Evolutionary conservation across 2,329 filamentous ascomycete species (phyloP).

Genomic region (Stenocarpella maydis): DNA sequence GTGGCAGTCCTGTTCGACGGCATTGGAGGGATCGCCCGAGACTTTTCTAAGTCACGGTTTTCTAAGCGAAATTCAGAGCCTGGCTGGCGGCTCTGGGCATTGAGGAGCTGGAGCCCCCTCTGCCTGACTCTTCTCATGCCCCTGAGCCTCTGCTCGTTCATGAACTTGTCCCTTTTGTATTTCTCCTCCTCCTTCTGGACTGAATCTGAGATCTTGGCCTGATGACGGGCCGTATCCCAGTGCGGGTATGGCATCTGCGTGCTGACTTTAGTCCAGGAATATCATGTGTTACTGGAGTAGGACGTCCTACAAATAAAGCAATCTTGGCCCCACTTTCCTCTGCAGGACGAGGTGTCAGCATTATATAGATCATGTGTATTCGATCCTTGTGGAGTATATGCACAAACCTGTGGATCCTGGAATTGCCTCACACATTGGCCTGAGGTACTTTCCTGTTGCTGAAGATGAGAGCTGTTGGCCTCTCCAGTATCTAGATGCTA

Average conservation of each 20-base stretch:
- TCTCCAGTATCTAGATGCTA: slow-evolving; percentile 27
- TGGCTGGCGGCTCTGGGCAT: slow-evolving; percentile 31
- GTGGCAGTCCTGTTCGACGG: slow-evolving; percentile 28
- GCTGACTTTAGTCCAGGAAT: neutral
- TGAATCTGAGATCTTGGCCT: slow-evolving; percentile 27
- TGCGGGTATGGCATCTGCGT: slow-evolving; percentile 52
- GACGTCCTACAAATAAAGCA: slow-evolving; percentile 27
- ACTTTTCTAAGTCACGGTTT: slow-evolving; percentile 5
- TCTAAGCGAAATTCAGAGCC: slow-evolving; percentile 32
- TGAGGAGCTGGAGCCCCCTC: slow-evolving; percentile 29
- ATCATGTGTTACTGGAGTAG: fast-evolving
- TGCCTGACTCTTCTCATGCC: slow-evolving; percentile 32
- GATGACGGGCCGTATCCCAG: slow-evolving; percentile 47
- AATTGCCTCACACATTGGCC: slow-evolving; percentile 33
- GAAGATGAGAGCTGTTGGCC: slow-evolving; percentile 30
- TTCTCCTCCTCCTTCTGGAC: slow-evolving; percentile 31
- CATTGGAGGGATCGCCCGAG: neutral
- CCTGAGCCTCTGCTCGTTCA: slow-evolving; percentile 14
- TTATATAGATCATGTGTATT: fast-evolving
- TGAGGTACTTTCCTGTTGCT: slow-evolving; percentile 31
- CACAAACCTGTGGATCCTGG: slow-evolving; percentile 24
- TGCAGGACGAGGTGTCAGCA: neutral
- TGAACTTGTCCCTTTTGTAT: slow-evolving; percentile 26
- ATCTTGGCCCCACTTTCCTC: neutral
- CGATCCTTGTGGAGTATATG: neutral